Percentiles rank a stretch among this genome's conserved stretches.
These are phyloP conservation scores for Pythium myriotylum DNA, from an alignment of 352 stramenopile genomes.

Conservation along the genomic window DNA sequence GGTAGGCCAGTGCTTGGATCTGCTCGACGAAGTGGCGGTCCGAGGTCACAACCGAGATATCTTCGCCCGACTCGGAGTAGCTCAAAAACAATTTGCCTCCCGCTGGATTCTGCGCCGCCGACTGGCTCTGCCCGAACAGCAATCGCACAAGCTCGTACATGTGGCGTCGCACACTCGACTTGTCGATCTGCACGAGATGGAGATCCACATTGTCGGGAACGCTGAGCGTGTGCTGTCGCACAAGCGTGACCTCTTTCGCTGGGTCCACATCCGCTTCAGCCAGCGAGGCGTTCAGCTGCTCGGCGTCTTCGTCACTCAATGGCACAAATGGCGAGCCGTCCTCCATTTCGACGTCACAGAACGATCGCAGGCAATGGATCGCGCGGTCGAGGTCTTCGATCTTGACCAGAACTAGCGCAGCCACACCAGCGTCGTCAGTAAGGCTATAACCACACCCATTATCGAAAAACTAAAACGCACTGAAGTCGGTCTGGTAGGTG, in stretches of 20 bases:
- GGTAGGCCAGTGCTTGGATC: constrained; percentile 37
- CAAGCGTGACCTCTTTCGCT: constrained; percentile 24
- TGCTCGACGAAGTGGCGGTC: constrained; percentile 45
- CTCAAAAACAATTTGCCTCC: constrained; percentile 49
- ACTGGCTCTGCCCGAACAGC: constrained; percentile 37
- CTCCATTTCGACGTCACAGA: constrained; percentile 62
- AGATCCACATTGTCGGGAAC: constrained; percentile 49
- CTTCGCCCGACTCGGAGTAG: constrained; percentile 61
- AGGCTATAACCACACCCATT: not conserved
- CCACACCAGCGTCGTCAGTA: not conserved
- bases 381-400: constrained; percentile 51
- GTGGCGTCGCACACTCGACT: constrained; percentile 43
- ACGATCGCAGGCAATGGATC: constrained; percentile 51
- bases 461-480: constrained; percentile 26
- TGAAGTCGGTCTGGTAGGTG: constrained; percentile 73
- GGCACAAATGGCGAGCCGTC: constrained; percentile 30
- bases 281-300: not conserved
- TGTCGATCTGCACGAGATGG: constrained; percentile 58
- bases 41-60: constrained; percentile 62
- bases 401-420: constrained; percentile 56
- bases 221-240: constrained; percentile 61
- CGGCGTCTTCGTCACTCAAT: constrained; percentile 1
- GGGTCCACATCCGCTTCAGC: constrained; percentile 9
- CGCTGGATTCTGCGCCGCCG: not conserved
- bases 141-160: constrained; percentile 62